Conservation (phyloP, 305 asterid genomes). For the Fraxinus angustifolia region DNA sequence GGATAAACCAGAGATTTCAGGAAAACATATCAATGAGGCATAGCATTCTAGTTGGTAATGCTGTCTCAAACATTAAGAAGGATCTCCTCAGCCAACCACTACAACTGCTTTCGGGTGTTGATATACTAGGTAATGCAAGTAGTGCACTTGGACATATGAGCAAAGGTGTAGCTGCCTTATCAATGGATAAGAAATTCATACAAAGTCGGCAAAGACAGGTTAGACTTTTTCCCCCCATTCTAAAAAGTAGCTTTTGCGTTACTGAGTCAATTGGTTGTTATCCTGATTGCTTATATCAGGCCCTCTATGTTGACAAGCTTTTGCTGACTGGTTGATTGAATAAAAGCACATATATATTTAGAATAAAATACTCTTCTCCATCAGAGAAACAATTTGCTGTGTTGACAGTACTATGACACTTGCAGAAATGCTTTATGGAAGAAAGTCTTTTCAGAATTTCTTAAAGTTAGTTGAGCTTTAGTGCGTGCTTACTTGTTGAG, state of each 20-base stretch:
- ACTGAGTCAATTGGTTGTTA: background rate
- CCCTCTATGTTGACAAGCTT: background rate
- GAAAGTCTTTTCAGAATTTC: background rate
- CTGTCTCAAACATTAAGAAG: constrained; percentile 80
- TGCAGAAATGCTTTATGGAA: background rate
- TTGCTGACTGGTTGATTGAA: background rate
- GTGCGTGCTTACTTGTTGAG: background rate
- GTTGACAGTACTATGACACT: constrained; percentile 6
- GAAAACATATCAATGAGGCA: constrained; percentile 82
- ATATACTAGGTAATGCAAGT: constrained; percentile 98
- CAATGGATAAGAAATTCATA: constrained; percentile 98
- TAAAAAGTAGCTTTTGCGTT: background rate
- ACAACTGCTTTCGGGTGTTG: constrained; percentile 98
- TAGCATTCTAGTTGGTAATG: constrained; percentile 74
- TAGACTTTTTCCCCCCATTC: constrained; percentile 11
- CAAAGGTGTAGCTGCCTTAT: constrained; percentile 99
- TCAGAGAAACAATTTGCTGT: background rate
- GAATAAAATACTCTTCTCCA: background rate
- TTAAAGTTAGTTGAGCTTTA: background rate
- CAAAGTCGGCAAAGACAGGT: constrained; percentile 99
- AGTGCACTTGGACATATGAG: constrained; percentile 99
- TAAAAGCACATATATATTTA: background rate
- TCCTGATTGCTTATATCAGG: constrained; percentile 4
- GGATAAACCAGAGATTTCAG: constrained; percentile 84
- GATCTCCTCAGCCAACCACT: constrained; percentile 97